Conservation (phyloP, 2,329 filamentous ascomycete species). For the Talaromyces sp. region DNA sequence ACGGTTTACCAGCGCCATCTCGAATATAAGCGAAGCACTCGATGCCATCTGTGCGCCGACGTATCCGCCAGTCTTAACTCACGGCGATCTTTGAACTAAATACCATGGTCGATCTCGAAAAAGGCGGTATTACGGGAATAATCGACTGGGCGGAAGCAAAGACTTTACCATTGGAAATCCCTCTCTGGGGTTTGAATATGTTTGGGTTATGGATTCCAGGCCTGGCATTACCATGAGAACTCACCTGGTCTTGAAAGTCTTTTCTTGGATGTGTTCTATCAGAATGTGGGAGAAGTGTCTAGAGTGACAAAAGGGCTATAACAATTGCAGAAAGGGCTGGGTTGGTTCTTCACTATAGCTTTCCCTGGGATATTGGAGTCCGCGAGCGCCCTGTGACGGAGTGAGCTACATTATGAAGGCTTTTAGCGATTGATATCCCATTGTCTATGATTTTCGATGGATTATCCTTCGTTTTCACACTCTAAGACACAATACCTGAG, state of each 20-base stretch:
- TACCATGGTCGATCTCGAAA: conserved; percentile 11
- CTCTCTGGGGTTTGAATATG: neutral
- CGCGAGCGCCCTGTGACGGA: neutral
- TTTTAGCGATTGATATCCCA: too few species aligned
- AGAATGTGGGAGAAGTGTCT: neutral
- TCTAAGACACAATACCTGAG: too few species aligned
- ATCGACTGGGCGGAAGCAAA: neutral
- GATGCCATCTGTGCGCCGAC: conserved; percentile 6
- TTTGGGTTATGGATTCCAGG: neutral
- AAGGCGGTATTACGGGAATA: neutral
- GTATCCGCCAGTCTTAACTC: conserved; percentile 11
- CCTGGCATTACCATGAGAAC: neutral
- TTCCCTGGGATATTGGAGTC: neutral
- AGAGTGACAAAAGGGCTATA: neutral
- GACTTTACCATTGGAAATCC: neutral
- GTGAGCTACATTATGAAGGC: too few species aligned
- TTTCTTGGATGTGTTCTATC: neutral
- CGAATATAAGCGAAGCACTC: conserved; percentile 6
- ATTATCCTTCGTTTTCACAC: too few species aligned
- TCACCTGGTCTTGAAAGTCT: neutral
- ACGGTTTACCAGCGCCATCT: conserved; percentile 6
- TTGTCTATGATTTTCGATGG: too few species aligned
- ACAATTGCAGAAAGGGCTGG: neutral
- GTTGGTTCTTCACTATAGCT: neutral
- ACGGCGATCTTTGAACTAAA: conserved; percentile 13